A percentile compares a stretch with the other conserved stretches of the same genome.
phyloP scores from a whole-genome alignment of 2,329 filamentous ascomycete genomes.

The Alternaria sp. region DNA sequence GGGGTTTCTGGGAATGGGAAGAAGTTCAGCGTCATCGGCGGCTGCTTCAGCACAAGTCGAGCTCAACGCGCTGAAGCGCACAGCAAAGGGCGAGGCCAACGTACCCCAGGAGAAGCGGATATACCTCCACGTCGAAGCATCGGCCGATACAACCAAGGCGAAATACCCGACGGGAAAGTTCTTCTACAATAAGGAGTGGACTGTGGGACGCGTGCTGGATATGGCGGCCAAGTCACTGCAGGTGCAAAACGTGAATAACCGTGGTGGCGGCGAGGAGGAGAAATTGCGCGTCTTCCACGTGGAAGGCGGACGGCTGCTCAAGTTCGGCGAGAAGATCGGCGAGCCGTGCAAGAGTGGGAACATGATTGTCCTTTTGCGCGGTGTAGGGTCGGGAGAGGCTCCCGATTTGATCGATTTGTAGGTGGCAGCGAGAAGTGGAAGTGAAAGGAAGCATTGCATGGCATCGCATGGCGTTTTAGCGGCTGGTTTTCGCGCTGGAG shows the following conservation, averaged over 20 bases:
- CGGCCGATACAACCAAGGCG: slow-evolving; percentile 81
- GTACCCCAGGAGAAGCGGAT: slow-evolving; percentile 83
- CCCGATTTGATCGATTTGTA: slow-evolving; percentile 71
- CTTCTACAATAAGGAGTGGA: slow-evolving; percentile 74
- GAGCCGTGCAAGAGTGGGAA: slow-evolving; percentile 78
- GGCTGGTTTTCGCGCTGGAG: slow-evolving; percentile 14
- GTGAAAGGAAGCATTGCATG: background rate
- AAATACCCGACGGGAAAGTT: slow-evolving; percentile 74
- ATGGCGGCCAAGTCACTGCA: slow-evolving; percentile 78
- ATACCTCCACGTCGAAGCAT: slow-evolving; percentile 89
- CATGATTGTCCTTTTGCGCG: slow-evolving; percentile 86
- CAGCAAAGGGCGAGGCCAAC: slow-evolving; percentile 88
- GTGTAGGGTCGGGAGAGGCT: slow-evolving; percentile 76
- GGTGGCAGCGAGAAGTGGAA: slow-evolving; percentile 3
- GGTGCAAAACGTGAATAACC: slow-evolving; percentile 84
- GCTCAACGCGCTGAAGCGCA: slow-evolving; percentile 81
- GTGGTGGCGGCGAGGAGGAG: slow-evolving; percentile 76
- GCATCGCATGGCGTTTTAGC: slow-evolving; percentile 7
- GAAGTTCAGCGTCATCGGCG: slow-evolving; percentile 27
- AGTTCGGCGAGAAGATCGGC: slow-evolving; percentile 87
- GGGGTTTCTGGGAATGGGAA: slow-evolving; percentile 38
- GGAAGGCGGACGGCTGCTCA: slow-evolving; percentile 83
- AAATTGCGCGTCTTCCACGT: slow-evolving; percentile 91
- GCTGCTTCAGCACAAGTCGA: slow-evolving; percentile 72
- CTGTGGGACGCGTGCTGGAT: slow-evolving; percentile 83